Percentiles rank a stretch among this genome's conserved stretches.
Evolutionary conservation across 2,329 filamentous ascomycete species (phyloP).

Genomic region (Leptographium lundbergii): DNA sequence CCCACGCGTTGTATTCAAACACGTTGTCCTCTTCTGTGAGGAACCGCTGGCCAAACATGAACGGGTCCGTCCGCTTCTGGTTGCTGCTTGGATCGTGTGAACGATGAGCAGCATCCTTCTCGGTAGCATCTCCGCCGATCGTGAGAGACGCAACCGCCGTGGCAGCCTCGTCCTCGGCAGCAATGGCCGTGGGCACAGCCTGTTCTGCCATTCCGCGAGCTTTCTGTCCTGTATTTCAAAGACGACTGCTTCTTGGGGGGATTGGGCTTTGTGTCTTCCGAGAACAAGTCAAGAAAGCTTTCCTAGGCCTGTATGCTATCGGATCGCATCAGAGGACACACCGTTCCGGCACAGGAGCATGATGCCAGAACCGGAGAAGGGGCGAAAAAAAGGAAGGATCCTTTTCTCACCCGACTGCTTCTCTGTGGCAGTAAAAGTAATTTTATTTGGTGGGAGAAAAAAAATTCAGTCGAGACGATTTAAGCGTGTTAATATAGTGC

Average conservation of each 20-base stretch:
- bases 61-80: conserved; percentile 80
- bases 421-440: neutral
- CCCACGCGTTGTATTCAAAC: conserved; percentile 98
- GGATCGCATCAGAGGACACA: conserved; percentile 7
- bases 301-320: conserved; percentile 4
- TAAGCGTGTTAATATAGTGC: neutral
- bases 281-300: neutral
- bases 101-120: conserved; percentile 16
- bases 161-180: conserved; percentile 5
- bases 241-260: neutral
- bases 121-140: conserved; percentile 4
- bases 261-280: neutral
- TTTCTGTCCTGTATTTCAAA: neutral
- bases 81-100: conserved; percentile 62
- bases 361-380: conserved; percentile 2
- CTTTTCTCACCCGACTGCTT: neutral
- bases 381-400: neutral
- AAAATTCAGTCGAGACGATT: neutral
- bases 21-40: conserved; percentile 78
- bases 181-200: neutral
- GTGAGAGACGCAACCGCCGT: conserved; percentile 7
- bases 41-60: conserved; percentile 85
- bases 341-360: conserved; percentile 8
- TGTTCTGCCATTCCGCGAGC: conserved; percentile 5
- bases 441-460: neutral